These are phyloP conservation scores for Cladosporium sp. DNA, from an alignment of 2,329 filamentous ascomycete species.

Conservation along the genomic window DNA sequence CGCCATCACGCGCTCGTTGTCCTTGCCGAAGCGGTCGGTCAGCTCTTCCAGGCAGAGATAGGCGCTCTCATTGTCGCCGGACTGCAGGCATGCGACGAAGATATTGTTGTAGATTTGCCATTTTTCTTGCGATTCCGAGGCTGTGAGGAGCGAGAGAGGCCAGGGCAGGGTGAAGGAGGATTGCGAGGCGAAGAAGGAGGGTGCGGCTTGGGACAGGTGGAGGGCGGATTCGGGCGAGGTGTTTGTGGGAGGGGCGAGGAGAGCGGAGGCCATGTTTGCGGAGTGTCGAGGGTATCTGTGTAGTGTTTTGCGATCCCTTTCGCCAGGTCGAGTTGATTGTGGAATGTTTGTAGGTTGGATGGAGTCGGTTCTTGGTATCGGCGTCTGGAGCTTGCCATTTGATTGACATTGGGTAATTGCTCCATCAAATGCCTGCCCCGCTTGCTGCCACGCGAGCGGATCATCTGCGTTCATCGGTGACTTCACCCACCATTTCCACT, in stretches of 20 bases:
- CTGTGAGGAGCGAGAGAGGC: constrained; percentile 48
- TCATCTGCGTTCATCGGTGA: constrained; percentile 9
- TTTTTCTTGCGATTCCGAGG: constrained; percentile 67
- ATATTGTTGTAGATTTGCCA: constrained; percentile 88
- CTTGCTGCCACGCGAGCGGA: constrained; percentile 4
- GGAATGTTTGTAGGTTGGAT: background rate
- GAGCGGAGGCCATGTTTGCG: constrained; percentile 28
- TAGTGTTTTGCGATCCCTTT: background rate
- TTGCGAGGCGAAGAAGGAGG: constrained; percentile 34
- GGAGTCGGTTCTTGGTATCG: background rate
- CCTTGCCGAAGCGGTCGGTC: constrained; percentile 70
- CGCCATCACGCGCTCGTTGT: constrained; percentile 82
- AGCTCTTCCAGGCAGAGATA: constrained; percentile 70
- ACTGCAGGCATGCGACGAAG: constrained; percentile 75
- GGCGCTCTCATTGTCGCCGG: constrained; percentile 75
- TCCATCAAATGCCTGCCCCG: constrained; percentile 5
- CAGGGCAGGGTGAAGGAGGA: constrained; percentile 38
- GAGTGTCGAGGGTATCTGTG: background rate
- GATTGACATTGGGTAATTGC: constrained; percentile 2
- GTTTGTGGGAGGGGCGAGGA: constrained; percentile 37
- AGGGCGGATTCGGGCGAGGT: constrained; percentile 38
- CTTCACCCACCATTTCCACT: background rate
- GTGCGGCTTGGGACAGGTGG: constrained; percentile 45
- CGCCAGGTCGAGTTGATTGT: background rate
- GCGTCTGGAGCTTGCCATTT: background rate